Evolutionary conservation across 352 stramenopile genomes (phyloP).

Genomic region (Thraustochytrium sp.): DNA sequence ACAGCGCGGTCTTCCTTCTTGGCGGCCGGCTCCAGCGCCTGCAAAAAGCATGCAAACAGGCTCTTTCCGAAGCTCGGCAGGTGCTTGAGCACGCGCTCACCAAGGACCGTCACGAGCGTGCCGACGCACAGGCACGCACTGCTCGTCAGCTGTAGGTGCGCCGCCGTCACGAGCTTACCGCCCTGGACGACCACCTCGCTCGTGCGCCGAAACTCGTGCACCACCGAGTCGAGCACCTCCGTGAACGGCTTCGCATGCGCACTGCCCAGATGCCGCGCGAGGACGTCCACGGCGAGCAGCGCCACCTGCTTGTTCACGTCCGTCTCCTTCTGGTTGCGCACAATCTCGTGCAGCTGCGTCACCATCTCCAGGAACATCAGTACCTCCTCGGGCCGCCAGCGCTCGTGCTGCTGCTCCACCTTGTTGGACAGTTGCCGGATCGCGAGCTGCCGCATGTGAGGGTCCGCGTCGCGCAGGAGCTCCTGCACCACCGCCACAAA

Average conservation of each 20-base stretch:
- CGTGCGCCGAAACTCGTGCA: neutral
- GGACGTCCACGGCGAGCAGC: slow-evolving; percentile 9
- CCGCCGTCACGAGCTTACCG: neutral
- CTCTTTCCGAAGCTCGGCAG: neutral
- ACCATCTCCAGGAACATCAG: slow-evolving; percentile 40
- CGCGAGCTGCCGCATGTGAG: slow-evolving; percentile 14
- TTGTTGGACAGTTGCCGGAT: slow-evolving; percentile 20
- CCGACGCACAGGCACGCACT: slow-evolving; percentile 28
- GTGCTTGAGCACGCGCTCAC: neutral
- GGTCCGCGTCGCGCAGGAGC: slow-evolving; percentile 16
- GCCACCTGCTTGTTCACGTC: slow-evolving; percentile 33
- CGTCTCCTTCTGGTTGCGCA: neutral
- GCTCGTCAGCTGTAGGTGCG: slow-evolving; percentile 12
- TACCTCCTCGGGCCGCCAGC: slow-evolving; percentile 25
- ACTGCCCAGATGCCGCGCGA: neutral
- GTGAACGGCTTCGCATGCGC: neutral
- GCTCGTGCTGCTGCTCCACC: slow-evolving; percentile 28
- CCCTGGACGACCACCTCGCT: neutral
- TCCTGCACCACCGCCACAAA: slow-evolving; percentile 33
- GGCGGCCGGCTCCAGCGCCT: neutral
- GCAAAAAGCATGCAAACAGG: neutral
- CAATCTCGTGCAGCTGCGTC: slow-evolving; percentile 19
- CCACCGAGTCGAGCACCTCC: slow-evolving; percentile 1
- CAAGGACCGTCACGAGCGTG: slow-evolving; percentile 5
- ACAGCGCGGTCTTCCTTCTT: neutral